Evolutionary conservation across 441 rosid genomes (phyloP).

Genomic region (Bruguiera hainesii): DNA sequence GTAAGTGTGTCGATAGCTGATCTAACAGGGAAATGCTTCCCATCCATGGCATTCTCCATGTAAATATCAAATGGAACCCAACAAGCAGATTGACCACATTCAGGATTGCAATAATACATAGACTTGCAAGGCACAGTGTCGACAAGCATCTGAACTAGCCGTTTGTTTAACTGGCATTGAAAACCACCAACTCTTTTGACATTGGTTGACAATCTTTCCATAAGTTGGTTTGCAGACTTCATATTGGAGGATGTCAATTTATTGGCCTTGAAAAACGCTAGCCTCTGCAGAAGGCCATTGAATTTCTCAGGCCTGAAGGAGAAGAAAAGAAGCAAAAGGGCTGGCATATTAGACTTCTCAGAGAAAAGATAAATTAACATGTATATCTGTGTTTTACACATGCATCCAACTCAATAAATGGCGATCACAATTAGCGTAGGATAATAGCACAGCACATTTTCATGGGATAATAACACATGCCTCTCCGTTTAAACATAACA

Average conservation of each 20-base stretch:
- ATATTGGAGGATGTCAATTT: conserved; percentile 32
- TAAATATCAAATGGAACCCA: conserved; percentile 63
- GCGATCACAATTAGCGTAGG: too few relatives aligned
- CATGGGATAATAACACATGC: too few relatives aligned
- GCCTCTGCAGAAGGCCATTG: conserved; percentile 49
- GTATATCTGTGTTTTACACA: too few relatives aligned
- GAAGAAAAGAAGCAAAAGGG: conserved; percentile 10
- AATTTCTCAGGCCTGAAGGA: conserved; percentile 56
- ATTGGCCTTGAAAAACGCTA: conserved; percentile 40
- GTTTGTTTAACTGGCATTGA: conserved; percentile 37
- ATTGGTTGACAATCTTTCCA: conserved; percentile 41
- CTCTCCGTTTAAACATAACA: too few relatives aligned
- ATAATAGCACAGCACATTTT: too few relatives aligned
- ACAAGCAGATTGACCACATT: conserved; percentile 39
- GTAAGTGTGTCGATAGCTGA: conserved; percentile 44
- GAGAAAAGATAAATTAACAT: too few relatives aligned
- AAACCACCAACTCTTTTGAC: conserved; percentile 32
- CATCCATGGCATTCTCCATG: conserved; percentile 63
- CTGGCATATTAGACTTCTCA: too few relatives aligned
- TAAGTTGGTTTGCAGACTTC: conserved; percentile 31
- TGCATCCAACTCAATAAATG: too few relatives aligned
- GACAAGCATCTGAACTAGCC: conserved; percentile 36
- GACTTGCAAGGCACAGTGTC: conserved; percentile 33
- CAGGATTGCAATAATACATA: conserved; percentile 31
- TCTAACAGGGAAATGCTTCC: conserved; percentile 45